These are phyloP conservation scores for Thielaviopsis ethacetica DNA, from an alignment of 2,329 filamentous ascomycete species.

Conservation along the genomic window DNA sequence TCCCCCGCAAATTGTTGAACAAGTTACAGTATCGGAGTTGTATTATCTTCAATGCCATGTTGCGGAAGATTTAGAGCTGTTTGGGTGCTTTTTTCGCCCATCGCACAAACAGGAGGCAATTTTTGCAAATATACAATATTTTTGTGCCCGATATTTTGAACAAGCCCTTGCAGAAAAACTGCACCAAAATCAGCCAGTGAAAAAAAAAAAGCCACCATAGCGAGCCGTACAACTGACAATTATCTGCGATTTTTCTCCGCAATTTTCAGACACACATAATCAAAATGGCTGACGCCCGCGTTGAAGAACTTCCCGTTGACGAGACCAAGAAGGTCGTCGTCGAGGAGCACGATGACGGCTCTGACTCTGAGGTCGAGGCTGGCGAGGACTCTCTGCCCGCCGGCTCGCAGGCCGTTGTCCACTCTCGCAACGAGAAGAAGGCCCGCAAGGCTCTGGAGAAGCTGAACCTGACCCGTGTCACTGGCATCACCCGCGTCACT, in stretches of 20 bases:
- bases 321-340: slow-evolving; percentile 64
- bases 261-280: not conserved
- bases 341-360: slow-evolving; percentile 54
- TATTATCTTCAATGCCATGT: not conserved
- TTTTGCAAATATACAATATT: not conserved
- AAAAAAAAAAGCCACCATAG: not conserved
- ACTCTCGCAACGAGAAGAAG: slow-evolving; percentile 99
- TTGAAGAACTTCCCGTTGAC: slow-evolving; percentile 94
- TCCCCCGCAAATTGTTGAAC: not conserved
- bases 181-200: not conserved
- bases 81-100: not conserved
- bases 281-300: slow-evolving; percentile 90
- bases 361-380: slow-evolving; percentile 61
- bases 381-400: slow-evolving; percentile 63
- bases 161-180: slow-evolving; percentile 4
- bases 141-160: slow-evolving; percentile 2
- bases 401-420: slow-evolving; percentile 76
- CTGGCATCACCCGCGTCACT: slow-evolving; percentile 95
- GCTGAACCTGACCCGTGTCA: slow-evolving; percentile 89
- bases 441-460: slow-evolving; percentile 98
- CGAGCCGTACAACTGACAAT: slow-evolving; percentile 1
- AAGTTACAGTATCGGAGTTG: not conserved
- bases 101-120: slow-evolving; percentile 2
- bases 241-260: not conserved
- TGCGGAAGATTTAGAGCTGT: not conserved